These are phyloP conservation scores for Diaporthe vexans DNA, from an alignment of 2,329 filamentous ascomycete species.

Conservation along the genomic window DNA sequence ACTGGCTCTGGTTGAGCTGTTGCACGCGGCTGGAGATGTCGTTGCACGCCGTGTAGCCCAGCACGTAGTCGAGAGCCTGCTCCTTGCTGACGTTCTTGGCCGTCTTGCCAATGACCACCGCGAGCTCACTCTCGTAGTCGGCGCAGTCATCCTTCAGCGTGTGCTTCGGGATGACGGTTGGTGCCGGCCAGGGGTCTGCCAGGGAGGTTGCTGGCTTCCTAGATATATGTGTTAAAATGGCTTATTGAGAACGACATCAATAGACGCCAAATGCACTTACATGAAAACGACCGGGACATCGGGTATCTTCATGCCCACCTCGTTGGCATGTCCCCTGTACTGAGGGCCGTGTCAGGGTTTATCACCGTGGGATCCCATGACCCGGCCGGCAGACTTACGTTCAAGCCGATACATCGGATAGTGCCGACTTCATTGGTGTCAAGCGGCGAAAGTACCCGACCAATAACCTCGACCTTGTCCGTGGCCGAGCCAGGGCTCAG, in stretches of 20 bases:
- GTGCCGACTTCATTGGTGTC: slow-evolving; percentile 64
- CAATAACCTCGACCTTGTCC: slow-evolving; percentile 59
- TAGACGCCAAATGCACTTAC: slow-evolving; percentile 39
- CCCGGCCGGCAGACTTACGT: slow-evolving; percentile 52
- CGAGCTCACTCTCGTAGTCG: slow-evolving; percentile 73
- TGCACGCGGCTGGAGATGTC: slow-evolving; percentile 72
- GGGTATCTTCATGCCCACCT: slow-evolving; percentile 66
- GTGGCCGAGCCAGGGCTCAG: slow-evolving; percentile 67
- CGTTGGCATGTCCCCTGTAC: slow-evolving; percentile 64
- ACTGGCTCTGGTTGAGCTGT: slow-evolving; percentile 68
- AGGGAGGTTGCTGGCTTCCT: slow-evolving; percentile 68
- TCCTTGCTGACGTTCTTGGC: slow-evolving; percentile 68
- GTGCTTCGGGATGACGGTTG: slow-evolving; percentile 66
- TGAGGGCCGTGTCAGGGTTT: slow-evolving; percentile 23
- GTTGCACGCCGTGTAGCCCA: slow-evolving; percentile 71
- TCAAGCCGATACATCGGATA: slow-evolving; percentile 71
- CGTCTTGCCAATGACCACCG: slow-evolving; percentile 65
- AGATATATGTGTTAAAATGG: neutral
- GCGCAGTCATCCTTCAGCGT: slow-evolving; percentile 66
- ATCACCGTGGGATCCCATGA: too few relatives aligned
- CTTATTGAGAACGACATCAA: too few relatives aligned
- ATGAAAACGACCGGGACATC: slow-evolving; percentile 70
- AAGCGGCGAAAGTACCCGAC: slow-evolving; percentile 65
- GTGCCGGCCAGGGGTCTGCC: slow-evolving; percentile 66
- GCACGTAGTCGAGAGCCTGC: slow-evolving; percentile 70